Evolutionary conservation across 1,139 yeast genomes (phyloP), one percentile per base, ranked within the genome.

Genomic region (Debaryomycetaceae sp.): DNA sequence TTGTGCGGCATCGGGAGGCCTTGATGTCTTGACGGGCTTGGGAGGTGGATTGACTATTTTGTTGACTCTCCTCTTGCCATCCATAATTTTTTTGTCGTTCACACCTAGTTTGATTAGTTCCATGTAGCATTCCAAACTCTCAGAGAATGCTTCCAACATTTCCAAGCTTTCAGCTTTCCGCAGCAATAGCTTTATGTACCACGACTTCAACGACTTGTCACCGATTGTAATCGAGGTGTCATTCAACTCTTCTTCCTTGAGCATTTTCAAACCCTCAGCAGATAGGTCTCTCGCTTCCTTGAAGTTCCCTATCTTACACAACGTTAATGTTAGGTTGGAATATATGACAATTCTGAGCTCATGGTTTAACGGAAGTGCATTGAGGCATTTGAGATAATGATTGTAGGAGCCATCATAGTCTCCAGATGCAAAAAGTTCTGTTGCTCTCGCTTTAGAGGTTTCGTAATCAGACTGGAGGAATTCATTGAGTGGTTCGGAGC

Each of bases 101-200:
- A 78, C 78, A 0, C 96, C 96, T 39, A 63, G 55, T 45, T 80
- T 78, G 34, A 93, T 75, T 44, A 91, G 70, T 38, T 69, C 62
- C 49, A 75, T 76, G 72, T 90, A 91, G 6, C 77, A 63, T 0
- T 66, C 70, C 36, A 87, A 70, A 0, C 98, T 85, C 6, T 78
- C 82, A 42, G 71, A 63, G 61, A 76, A 87, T 50, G 76, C 76
- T 57, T 95, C 99, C 49, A 83, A 60, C 63, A 82, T 80, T 62
- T 95, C 99, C 40, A 83, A 72, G 1, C 91, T 84, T 57, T 93
- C 97, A 0, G 97, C 98, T 54, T 81, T 79, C 49, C 87, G 80
- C 4, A 77, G 65, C 40, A 82, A 61, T 34, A 91, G 70, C 61
- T 90, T 91, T 24, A 77, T 67, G 84, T 90, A 88, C 66, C 95